Percentiles rank a stretch among this genome's conserved stretches.
Evolutionary conservation across 2,329 filamentous ascomycete species (phyloP).

Genomic region (Ramularia collo-cygni): DNA sequence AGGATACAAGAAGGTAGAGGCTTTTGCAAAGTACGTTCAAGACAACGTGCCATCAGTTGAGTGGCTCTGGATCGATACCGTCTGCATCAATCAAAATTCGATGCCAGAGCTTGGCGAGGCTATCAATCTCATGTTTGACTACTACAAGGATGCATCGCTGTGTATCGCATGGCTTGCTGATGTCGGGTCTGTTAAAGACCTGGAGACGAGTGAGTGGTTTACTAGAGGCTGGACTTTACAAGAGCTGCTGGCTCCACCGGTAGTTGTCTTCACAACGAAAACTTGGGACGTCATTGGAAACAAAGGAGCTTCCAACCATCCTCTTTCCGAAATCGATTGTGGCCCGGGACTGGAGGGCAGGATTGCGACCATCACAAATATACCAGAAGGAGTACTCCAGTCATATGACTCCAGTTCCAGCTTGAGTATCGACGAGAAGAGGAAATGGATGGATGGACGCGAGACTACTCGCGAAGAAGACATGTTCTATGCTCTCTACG

Average conservation of each 20-base stretch:
- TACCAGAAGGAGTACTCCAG: constrained; percentile 12
- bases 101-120: constrained; percentile 14
- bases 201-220: constrained; percentile 19
- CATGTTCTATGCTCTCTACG: constrained; percentile 15
- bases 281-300: constrained; percentile 21
- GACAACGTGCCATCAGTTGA: constrained; percentile 12
- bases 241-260: constrained; percentile 18
- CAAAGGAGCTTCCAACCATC: constrained; percentile 14
- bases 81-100: constrained; percentile 17
- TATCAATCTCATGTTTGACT: constrained; percentile 17
- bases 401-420: constrained; percentile 7
- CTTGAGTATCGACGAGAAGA: constrained; percentile 10
- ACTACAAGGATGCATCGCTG: constrained; percentile 10
- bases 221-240: constrained; percentile 20
- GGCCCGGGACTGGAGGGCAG: constrained; percentile 7
- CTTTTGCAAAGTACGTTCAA: constrained; percentile 14
- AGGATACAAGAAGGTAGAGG: constrained; percentile 16
- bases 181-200: constrained; percentile 15
- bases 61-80: constrained; percentile 18
- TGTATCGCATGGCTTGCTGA: constrained; percentile 14
- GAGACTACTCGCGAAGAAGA: constrained; percentile 13
- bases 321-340: constrained; percentile 1
- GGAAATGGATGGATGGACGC: constrained; percentile 17
- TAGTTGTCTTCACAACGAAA: constrained; percentile 15
- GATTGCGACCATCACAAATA: constrained; percentile 9